Percentiles rank a stretch among this genome's conserved stretches.
Conservation (phyloP, 1,139 yeast genomes). For the Fermentozyma sake region DNA sequence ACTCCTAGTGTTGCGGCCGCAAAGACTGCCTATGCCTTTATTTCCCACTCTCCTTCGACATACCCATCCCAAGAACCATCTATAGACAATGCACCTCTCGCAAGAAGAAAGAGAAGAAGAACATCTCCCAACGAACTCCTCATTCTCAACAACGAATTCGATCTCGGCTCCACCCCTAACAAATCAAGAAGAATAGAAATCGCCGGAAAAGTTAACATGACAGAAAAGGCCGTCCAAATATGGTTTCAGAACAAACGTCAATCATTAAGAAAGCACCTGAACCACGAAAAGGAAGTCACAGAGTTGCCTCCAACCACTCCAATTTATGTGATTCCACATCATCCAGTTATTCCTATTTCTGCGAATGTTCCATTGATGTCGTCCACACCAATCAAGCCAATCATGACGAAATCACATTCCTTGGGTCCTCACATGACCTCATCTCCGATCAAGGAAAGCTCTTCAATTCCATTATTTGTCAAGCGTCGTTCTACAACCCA, state of each 20-base stretch:
- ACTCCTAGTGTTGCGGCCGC: no score
- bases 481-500: no score
- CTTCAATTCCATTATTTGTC: constrained; percentile 15
- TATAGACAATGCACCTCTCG: constrained; percentile 84
- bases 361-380: constrained; percentile 12
- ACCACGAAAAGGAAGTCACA: constrained; percentile 39
- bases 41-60: constrained; percentile 85
- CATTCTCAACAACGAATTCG: constrained; percentile 76
- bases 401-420: constrained; percentile 23
- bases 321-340: constrained; percentile 7
- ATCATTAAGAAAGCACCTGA: constrained; percentile 55
- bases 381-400: constrained; percentile 28
- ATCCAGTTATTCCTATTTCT: constrained; percentile 4
- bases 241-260: constrained; percentile 98
- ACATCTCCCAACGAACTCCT: constrained; percentile 84
- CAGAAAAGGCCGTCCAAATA: constrained; percentile 95
- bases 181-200: constrained; percentile 69
- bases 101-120: constrained; percentile 91
- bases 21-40: constrained; percentile 66
- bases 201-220: constrained; percentile 78
- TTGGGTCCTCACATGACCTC: constrained; percentile 17
- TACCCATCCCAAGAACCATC: constrained; percentile 80
- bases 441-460: constrained; percentile 21
- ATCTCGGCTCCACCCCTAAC: constrained; percentile 75
- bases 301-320: constrained; percentile 41